Percentiles rank a stretch among this genome's conserved stretches.
These are phyloP conservation scores for Centaurea solstitialis DNA, from an alignment of 129 eudicot genomes.

Conservation along the genomic window DNA sequence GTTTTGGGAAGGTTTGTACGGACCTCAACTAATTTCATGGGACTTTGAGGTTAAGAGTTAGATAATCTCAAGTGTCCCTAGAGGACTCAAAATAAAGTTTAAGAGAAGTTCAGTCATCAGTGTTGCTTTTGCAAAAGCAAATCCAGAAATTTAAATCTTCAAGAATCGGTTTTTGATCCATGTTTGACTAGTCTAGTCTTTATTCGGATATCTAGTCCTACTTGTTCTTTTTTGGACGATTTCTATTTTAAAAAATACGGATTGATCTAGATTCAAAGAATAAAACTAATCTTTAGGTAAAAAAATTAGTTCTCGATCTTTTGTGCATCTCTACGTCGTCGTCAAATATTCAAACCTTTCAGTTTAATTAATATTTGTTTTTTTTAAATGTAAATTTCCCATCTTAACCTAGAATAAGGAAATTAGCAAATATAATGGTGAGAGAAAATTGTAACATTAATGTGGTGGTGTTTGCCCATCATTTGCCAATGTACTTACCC, in stretches of 20 bases:
- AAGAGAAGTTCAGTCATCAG: background rate
- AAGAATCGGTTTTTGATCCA: background rate
- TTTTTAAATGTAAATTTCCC: background rate
- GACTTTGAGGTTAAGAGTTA: background rate
- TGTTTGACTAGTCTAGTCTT: background rate
- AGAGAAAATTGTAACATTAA: constrained; percentile 5
- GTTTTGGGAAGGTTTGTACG: background rate
- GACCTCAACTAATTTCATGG: background rate
- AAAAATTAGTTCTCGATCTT: no score
- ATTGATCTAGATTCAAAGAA: background rate
- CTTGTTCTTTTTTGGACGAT: no score
- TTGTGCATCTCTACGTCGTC: background rate
- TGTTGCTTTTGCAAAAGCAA: background rate
- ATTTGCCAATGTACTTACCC: constrained; percentile 22
- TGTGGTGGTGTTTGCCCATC: constrained; percentile 34
- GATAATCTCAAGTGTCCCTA: background rate
- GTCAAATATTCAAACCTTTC: background rate
- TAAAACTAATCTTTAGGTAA: background rate
- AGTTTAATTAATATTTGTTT: background rate
- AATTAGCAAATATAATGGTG: background rate
- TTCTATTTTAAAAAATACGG: no score
- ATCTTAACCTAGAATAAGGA: background rate
- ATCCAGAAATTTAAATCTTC: background rate
- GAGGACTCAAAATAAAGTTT: background rate
- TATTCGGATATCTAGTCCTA: background rate